Evolutionary conservation across 768 basidiomycete genomes (phyloP), one percentile per base, ranked within the genome.

Genomic region (Paxillus involutus): DNA sequence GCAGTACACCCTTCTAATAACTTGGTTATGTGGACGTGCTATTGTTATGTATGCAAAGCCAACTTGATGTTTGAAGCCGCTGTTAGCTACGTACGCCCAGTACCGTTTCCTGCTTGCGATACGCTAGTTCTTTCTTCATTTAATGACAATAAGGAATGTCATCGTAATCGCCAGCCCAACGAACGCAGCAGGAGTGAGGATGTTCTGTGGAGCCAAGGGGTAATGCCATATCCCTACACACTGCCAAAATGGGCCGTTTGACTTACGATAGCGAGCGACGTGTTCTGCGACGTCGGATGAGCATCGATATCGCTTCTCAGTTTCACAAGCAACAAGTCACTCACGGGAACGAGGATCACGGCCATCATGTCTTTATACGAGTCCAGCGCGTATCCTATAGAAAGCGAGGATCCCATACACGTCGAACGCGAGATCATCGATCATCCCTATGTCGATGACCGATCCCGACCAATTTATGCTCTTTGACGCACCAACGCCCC

Each of bases 331-430:
- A n/a, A 8, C 35, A 33, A 14, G 21, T 13, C 24, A 52, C 59
- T 50, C 36, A 61, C 60, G 29, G 59, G 59, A 30, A 61, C 60
- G n/a, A 61, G 55, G 16, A 61, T 61, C 7, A 61, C 60, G 26
- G 59, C 60, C 39, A 61, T 61, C 55, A 61, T 30, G 26, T 61
- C 60, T 39, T 61, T 61, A 19, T 61, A 61, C 10, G 60, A 57
- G n/a, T 61, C 60, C 14, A 61, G 56, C 24, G 59, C 60, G 29
- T 61, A 61, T 19, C 55, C 52, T 41, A 61, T 61, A 24, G 60
- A 61, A 19, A 61, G 40, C 6, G 60, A 42, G 5, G 59, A 61
- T 11, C 60, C 60, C 17, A 61, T 61, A 3, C 60, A 59, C 3
- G 59, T 61, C 26, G 60, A 61, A 53, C 60, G 58, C 33, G 59